A percentile compares a stretch with the other conserved stretches of the same genome.
Conservation (phyloP, 768 basidiomycete species). For the Calocybe indica region DNA sequence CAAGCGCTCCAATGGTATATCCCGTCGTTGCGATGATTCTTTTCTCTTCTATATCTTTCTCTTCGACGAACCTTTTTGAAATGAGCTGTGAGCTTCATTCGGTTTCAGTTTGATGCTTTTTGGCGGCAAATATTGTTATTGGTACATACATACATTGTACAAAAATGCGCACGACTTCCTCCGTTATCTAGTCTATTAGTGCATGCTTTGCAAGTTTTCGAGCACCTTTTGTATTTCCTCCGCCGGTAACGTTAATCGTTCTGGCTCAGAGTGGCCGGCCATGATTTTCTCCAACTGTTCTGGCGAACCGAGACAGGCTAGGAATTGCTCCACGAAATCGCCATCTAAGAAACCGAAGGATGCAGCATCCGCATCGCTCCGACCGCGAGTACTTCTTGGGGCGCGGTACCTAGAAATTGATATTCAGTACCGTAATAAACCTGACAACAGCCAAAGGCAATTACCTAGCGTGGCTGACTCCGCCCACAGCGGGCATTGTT, state of each 20-base stretch:
- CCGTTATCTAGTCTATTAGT: constrained; percentile 28
- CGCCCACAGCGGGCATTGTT: constrained; percentile 46
- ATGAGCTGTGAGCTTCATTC: no score
- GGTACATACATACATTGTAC: neutral
- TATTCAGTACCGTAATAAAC: constrained; percentile 1
- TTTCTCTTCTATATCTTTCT: neutral
- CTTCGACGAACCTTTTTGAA: no score
- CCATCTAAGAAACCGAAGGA: constrained; percentile 85
- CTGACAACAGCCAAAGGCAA: constrained; percentile 7
- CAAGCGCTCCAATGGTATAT: constrained; percentile 37
- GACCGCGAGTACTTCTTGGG: constrained; percentile 51
- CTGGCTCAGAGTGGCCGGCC: constrained; percentile 51
- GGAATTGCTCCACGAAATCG: constrained; percentile 71
- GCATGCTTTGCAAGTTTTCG: constrained; percentile 50
- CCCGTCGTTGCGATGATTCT: constrained; percentile 17
- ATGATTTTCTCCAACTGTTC: constrained; percentile 45
- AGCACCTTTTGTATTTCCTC: constrained; percentile 38
- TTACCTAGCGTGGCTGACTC: constrained; percentile 57
- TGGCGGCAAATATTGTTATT: neutral
- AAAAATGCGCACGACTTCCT: no score
- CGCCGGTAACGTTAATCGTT: constrained; percentile 42
- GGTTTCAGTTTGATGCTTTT: no score
- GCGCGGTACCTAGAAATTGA: constrained; percentile 53
- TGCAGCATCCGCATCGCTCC: constrained; percentile 48
- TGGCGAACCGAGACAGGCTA: constrained; percentile 33